Evolutionary conservation across 2,329 filamentous ascomycete genomes (phyloP).

Genomic region (Xylariaceae sp.): DNA sequence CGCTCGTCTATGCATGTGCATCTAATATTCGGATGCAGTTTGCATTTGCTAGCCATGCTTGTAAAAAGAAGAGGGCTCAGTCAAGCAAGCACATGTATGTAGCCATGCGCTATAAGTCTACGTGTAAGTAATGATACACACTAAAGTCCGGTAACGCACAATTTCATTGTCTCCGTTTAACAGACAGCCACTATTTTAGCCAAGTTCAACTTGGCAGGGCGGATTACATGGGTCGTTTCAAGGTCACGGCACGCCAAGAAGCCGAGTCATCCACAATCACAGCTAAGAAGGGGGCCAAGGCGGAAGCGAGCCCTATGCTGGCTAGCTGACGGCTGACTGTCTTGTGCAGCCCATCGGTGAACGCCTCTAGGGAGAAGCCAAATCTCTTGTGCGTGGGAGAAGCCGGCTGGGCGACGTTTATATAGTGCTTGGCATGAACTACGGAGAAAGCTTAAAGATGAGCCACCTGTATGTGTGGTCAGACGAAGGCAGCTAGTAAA

Average conservation of each 20-base stretch:
- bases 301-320: conserved; percentile 20
- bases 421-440: conserved; percentile 18
- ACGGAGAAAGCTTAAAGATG: background rate
- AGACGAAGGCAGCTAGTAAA: background rate
- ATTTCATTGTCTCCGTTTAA: no score
- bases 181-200: no score
- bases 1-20: no score
- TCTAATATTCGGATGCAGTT: no score
- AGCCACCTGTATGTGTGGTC: no score
- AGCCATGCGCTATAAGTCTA: no score
- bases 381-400: conserved; percentile 23
- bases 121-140: no score
- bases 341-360: conserved; percentile 19
- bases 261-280: conserved; percentile 9
- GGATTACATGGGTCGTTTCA: conserved; percentile 8
- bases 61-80: no score
- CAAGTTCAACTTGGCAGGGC: conserved; percentile 25
- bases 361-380: conserved; percentile 25
- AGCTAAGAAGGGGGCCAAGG: conserved; percentile 15
- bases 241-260: conserved; percentile 17
- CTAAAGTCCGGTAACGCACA: no score
- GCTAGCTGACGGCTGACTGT: conserved; percentile 23
- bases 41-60: no score
- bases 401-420: conserved; percentile 24
- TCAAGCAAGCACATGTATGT: no score